Evolutionary conservation across 2,329 filamentous ascomycete genomes (phyloP).

Genomic region (Xylaria multiplex): DNA sequence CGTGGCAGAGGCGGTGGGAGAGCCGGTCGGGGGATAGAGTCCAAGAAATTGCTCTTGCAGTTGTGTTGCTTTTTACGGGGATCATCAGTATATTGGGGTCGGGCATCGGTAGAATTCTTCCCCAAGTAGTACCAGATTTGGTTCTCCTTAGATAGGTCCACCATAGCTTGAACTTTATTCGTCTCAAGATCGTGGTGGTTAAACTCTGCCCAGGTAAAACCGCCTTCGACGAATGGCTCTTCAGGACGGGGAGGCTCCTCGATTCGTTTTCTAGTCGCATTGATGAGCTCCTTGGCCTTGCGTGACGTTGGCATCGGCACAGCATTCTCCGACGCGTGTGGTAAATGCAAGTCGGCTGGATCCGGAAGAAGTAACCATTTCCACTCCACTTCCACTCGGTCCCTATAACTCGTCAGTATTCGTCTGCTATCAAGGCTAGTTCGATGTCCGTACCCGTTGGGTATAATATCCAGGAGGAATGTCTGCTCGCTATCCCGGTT

Average conservation of each 20-base stretch:
- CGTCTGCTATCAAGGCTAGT: slow-evolving; percentile 17
- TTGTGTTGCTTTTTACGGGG: slow-evolving; percentile 69
- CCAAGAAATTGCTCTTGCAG: slow-evolving; percentile 75
- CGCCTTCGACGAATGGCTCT: slow-evolving; percentile 73
- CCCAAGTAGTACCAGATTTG: slow-evolving; percentile 92
- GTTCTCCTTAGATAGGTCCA: slow-evolving; percentile 77
- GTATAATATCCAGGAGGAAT: slow-evolving; percentile 82
- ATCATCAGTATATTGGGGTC: slow-evolving; percentile 90
- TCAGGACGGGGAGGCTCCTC: slow-evolving; percentile 72
- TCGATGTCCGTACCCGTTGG: slow-evolving; percentile 71
- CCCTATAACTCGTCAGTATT: slow-evolving; percentile 63
- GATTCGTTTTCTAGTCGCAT: slow-evolving; percentile 68
- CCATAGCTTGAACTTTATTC: slow-evolving; percentile 71
- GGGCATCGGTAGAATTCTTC: slow-evolving; percentile 86
- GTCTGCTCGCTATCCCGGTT: slow-evolving; percentile 80
- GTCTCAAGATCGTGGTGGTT: slow-evolving; percentile 65
- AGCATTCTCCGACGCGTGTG: slow-evolving; percentile 78
- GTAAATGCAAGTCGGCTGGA: slow-evolving; percentile 74
- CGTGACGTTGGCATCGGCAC: slow-evolving; percentile 74
- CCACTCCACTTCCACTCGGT: slow-evolving; percentile 82
- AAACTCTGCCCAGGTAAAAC: slow-evolving; percentile 83
- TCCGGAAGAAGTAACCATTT: slow-evolving; percentile 83
- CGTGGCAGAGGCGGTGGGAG: slow-evolving; percentile 41
- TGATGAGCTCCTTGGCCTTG: slow-evolving; percentile 73
- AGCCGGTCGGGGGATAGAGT: slow-evolving; percentile 67